Evolutionary conservation across 768 basidiomycete species (phyloP), one percentile per base, ranked within the genome.

Genomic region (Rhodotorula graminis): DNA sequence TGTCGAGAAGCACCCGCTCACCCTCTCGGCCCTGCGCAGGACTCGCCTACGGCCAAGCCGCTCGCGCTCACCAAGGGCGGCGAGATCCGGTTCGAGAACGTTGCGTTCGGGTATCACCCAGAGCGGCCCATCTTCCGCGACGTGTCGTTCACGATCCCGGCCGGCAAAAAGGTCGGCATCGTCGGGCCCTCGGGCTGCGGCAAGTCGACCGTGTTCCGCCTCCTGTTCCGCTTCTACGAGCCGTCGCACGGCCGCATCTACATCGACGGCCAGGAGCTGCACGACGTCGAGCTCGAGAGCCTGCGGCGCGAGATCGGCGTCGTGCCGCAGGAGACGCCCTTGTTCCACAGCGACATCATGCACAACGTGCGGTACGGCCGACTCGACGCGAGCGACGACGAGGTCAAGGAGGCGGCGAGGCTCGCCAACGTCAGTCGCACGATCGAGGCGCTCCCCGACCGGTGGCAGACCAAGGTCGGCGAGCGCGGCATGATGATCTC

Each of bases 401-500:
- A 97, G 79, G 96, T 98, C 44, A 84, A 85, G 66, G 88, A 88
- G 76, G 95, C 89, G 29, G 88, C 93, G 67, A 84, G 83, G 80
- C 89, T 90, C 81, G 96, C 96, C 52, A 92, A 91, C 77, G 90
- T 98, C 31, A 89, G 93, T 77, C 83, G 89, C 23, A 88, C 91
- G 6, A 86, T 99, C 67, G 83, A 85, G 83, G 84, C 86, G 49
- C 82, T 99, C 47, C 93, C 94, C 0, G 91, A 93, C 11, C 88
- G 89, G 68, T 99, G 96, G 80, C 78, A 82, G 53, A 98, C 96
- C 4, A 89, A 89, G 78, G 96, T 99, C 33, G 96, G 96, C 1
- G 96, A 99, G 82, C 83, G 96, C 53, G 96, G 96, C 19, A 64
- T 97, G 79, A 99, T 99, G 96, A 92, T 99, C 61, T 94, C 92